Conservation (phyloP, 352 stramenopile species). For the Pythium oligandrum region DNA sequence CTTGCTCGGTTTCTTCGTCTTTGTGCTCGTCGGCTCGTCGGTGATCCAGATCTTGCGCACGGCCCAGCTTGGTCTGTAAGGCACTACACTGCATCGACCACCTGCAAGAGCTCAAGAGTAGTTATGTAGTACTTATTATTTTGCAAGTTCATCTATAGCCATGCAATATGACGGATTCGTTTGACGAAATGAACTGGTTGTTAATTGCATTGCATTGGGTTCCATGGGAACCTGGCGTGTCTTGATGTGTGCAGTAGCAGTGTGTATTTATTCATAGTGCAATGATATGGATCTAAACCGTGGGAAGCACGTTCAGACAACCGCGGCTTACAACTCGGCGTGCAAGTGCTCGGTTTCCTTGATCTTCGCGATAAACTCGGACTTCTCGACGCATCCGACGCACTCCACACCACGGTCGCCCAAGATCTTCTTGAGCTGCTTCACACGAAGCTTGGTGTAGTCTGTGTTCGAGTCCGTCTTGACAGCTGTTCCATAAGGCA, state of each 20-base stretch:
- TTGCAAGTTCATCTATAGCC: no score
- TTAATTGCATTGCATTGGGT: no score
- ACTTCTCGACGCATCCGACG: constrained; percentile 93
- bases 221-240: no score
- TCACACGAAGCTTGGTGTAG: constrained; percentile 93
- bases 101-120: no score
- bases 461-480: constrained; percentile 94
- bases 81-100: neutral
- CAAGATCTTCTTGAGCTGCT: constrained; percentile 94
- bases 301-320: no score
- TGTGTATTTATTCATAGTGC: no score
- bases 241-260: no score
- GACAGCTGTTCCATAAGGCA: constrained; percentile 46
- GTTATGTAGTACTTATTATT: no score
- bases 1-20: constrained; percentile 84
- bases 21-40: constrained; percentile 83
- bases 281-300: no score
- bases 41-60: constrained; percentile 83
- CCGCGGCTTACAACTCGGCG: constrained; percentile 62
- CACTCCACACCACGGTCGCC: constrained; percentile 90
- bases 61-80: constrained; percentile 69
- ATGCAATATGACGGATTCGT: no score
- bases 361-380: constrained; percentile 93
- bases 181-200: no score
- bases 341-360: constrained; percentile 87